phyloP scores from a whole-genome alignment of 2,329 filamentous ascomycete genomes.

The Apiospora phragmitis region DNA sequence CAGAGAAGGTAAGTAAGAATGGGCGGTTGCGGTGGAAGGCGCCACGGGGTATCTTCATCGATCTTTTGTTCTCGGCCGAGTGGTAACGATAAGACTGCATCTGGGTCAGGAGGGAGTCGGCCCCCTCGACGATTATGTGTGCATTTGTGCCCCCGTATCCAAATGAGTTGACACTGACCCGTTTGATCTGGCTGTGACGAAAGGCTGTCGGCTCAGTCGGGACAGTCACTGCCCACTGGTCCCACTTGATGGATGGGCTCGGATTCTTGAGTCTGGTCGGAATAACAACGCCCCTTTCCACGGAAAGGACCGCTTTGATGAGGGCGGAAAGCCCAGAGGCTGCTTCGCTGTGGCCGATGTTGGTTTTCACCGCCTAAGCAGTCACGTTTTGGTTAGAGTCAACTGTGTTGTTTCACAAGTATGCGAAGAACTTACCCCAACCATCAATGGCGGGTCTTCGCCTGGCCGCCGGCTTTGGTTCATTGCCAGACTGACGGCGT shows the following conservation, averaged over 20 bases:
- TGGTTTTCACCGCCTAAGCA: slow-evolving; percentile 10
- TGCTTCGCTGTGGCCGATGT: slow-evolving; percentile 15
- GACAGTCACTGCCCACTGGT: not conserved
- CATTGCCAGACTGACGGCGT: slow-evolving; percentile 9
- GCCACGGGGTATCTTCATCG: not conserved
- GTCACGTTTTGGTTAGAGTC: not conserved
- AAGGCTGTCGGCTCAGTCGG: not conserved
- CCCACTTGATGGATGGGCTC: not conserved
- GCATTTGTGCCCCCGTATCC: slow-evolving; percentile 17
- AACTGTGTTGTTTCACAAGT: not conserved
- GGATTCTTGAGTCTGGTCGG: not conserved
- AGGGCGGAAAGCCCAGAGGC: slow-evolving; percentile 11
- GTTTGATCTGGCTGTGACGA: not conserved
- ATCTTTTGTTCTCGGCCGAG: not conserved
- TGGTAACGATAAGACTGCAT: slow-evolving; percentile 12
- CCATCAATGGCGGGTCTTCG: not conserved
- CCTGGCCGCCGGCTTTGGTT: slow-evolving; percentile 11
- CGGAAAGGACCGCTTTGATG: slow-evolving; percentile 11
- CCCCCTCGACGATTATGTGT: slow-evolving; percentile 16
- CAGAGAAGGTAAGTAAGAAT: slow-evolving; percentile 22
- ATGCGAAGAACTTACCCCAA: not conserved
- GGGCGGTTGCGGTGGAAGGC: slow-evolving; percentile 11
- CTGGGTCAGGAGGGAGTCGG: not conserved
- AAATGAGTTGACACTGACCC: slow-evolving; percentile 10
- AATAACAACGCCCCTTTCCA: not conserved